phyloP scores from a whole-genome alignment of 495 filamentous ascomycete genomes.

The Podospora pseudopauciseta region DNA sequence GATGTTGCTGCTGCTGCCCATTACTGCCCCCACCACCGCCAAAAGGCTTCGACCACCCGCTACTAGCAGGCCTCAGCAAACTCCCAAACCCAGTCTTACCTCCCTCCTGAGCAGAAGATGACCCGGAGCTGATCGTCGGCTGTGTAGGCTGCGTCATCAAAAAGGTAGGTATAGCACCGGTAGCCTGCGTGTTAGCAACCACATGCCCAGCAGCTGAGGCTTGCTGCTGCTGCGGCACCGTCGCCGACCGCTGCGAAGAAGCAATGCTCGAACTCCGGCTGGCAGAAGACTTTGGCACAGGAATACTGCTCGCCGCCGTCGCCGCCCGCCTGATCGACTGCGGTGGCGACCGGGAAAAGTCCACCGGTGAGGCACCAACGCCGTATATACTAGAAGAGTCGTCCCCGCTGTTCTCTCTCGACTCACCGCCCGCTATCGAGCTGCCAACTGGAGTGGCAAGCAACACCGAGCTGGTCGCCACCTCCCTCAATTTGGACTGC shows the following conservation, averaged over 20 bases:
- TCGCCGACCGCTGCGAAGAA: constrained; percentile 36
- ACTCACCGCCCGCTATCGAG: constrained; percentile 23
- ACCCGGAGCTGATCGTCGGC: constrained; percentile 11
- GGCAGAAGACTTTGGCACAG: constrained; percentile 25
- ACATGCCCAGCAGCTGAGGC: constrained; percentile 16
- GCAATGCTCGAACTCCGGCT: constrained; percentile 48
- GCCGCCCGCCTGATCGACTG: constrained; percentile 40
- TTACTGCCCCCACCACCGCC: constrained; percentile 13
- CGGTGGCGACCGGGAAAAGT: constrained; percentile 50
- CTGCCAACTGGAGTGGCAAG: constrained; percentile 38
- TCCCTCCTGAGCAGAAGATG: background rate
- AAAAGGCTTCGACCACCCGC: constrained; percentile 29
- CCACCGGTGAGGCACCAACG: constrained; percentile 38
- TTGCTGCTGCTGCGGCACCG: constrained; percentile 10
- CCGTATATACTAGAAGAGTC: constrained; percentile 48
- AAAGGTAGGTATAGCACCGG: constrained; percentile 33
- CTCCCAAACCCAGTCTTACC: constrained; percentile 14
- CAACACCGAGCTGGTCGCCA: constrained; percentile 60
- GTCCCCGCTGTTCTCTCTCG: constrained; percentile 47
- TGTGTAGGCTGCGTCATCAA: constrained; percentile 43
- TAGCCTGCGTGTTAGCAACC: constrained; percentile 20
- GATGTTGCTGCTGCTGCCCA: background rate
- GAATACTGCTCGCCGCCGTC: constrained; percentile 34
- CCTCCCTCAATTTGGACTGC: constrained; percentile 73
- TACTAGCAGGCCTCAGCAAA: constrained; percentile 30